phyloP scores from a whole-genome alignment of 2,329 filamentous ascomycete species.

The Didymella pomorum region DNA sequence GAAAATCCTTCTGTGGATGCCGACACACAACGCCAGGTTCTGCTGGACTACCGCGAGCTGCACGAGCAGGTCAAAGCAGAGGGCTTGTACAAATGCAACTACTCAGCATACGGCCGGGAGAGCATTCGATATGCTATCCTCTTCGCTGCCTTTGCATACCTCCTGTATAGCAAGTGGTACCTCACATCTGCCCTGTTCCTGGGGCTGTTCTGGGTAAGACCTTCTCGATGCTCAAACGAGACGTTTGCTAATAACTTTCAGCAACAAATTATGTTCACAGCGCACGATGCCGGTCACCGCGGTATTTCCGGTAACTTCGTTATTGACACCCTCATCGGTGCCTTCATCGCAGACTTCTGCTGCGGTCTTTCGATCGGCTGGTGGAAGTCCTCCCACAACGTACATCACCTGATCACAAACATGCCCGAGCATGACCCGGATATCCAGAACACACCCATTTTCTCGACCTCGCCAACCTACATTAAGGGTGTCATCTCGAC shows the following conservation, averaged over 20 bases:
- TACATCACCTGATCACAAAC: slow-evolving; percentile 73
- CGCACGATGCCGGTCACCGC: slow-evolving; percentile 70
- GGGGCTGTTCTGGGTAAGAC: slow-evolving; percentile 67
- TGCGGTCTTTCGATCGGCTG: slow-evolving; percentile 72
- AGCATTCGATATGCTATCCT: slow-evolving; percentile 62
- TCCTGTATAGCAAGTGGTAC: slow-evolving; percentile 63
- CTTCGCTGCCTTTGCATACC: slow-evolving; percentile 59
- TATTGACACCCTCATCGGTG: slow-evolving; percentile 66
- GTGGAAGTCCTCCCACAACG: slow-evolving; percentile 75
- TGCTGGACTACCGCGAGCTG: slow-evolving; percentile 63
- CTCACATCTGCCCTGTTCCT: slow-evolving; percentile 65
- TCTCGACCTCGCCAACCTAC: slow-evolving; percentile 85
- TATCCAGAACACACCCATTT: slow-evolving; percentile 76
- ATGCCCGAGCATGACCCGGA: slow-evolving; percentile 59
- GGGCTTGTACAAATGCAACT: slow-evolving; percentile 67
- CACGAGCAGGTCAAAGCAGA: slow-evolving; percentile 63
- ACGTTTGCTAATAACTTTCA: slow-evolving; percentile 38
- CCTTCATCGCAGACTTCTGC: slow-evolving; percentile 71
- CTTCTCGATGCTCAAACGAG: neutral
- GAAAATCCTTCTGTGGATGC: slow-evolving; percentile 62
- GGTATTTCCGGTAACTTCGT: slow-evolving; percentile 69
- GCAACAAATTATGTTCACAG: slow-evolving; percentile 75
- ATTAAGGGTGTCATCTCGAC: slow-evolving; percentile 76
- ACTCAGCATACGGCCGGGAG: slow-evolving; percentile 67
- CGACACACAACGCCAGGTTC: slow-evolving; percentile 63